Percentiles rank a stretch among this genome's conserved stretches.
Evolutionary conservation across 768 basidiomycete genomes (phyloP).

Genomic region (Boletus rubropictus): DNA sequence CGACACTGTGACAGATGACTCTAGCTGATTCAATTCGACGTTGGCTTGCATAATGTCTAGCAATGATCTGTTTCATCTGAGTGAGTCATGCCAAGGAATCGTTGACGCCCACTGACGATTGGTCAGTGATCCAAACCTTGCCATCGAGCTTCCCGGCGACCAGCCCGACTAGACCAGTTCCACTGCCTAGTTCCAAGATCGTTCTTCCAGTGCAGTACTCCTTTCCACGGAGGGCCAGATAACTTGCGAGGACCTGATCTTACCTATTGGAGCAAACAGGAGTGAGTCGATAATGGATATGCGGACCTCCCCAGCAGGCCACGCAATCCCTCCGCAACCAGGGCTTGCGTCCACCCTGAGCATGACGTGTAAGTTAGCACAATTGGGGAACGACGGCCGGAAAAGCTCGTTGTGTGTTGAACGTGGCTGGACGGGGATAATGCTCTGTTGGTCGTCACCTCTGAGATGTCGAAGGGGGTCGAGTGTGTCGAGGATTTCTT

Average conservation of each 20-base stretch:
- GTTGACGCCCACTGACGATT: conserved; percentile 56
- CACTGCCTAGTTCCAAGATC: conserved; percentile 82
- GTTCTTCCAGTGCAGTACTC: conserved; percentile 47
- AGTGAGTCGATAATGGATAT: background rate
- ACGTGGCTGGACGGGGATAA: conserved; percentile 51
- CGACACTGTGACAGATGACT: conserved; percentile 45
- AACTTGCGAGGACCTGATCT: conserved; percentile 67
- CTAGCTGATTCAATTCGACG: conserved; percentile 57
- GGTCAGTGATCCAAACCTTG: conserved; percentile 82
- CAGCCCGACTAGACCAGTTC: conserved; percentile 90
- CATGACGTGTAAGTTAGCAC: conserved; percentile 24
- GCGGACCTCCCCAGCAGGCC: conserved; percentile 86
- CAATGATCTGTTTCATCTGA: conserved; percentile 49
- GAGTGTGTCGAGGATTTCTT: conserved; percentile 49
- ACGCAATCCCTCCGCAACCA: conserved; percentile 88
- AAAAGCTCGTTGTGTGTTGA: conserved; percentile 46
- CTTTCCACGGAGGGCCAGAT: conserved; percentile 55
- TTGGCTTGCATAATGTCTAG: conserved; percentile 77
- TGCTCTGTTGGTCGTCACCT: conserved; percentile 21
- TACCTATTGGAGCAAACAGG: background rate
- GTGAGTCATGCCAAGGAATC: conserved; percentile 8
- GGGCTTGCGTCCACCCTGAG: conserved; percentile 74
- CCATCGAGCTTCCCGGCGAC: conserved; percentile 66
- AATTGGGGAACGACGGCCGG: conserved; percentile 35
- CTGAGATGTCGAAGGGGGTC: conserved; percentile 61